Conservation (phyloP, 108 stramenopile species). For the Seminavis robusta region DNA sequence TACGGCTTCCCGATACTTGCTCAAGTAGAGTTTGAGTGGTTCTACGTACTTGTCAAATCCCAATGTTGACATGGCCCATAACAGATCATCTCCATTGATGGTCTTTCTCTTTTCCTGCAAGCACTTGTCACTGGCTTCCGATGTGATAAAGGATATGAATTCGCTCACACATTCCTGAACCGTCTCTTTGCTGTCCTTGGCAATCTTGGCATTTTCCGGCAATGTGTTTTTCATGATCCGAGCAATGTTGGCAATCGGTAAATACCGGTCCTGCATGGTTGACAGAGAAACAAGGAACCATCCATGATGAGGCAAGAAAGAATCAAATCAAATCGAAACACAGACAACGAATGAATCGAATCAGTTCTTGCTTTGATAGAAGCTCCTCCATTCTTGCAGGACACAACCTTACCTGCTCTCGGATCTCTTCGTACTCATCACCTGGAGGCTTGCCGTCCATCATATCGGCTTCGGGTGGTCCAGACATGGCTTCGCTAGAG, state of each 20-base stretch:
- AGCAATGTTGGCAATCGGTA: slow-evolving; percentile 99
- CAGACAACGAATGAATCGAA: neutral
- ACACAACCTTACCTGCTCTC: slow-evolving; percentile 43
- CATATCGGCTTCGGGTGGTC: no score
- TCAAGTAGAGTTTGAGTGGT: slow-evolving; percentile 96
- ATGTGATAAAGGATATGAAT: slow-evolving; percentile 99
- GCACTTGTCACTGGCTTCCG: slow-evolving; percentile 97
- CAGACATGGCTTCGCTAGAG: no score
- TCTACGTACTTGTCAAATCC: slow-evolving; percentile 99
- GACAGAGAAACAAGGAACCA: neutral
- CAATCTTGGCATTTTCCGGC: slow-evolving; percentile 98
- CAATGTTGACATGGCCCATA: slow-evolving; percentile 99
- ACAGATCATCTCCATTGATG: slow-evolving; percentile 98
- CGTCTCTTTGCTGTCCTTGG: slow-evolving; percentile 99
- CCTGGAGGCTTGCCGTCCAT: neutral
- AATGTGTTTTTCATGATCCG: slow-evolving; percentile 98
- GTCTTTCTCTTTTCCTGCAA: slow-evolving; percentile 99
- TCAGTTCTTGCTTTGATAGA: no score
- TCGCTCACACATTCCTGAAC: slow-evolving; percentile 99
- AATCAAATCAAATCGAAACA: neutral
- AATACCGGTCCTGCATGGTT: slow-evolving; percentile 90
- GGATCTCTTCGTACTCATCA: slow-evolving; percentile 67
- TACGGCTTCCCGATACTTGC: slow-evolving; percentile 93
- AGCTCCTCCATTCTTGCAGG: no score
- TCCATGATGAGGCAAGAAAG: neutral